Conservation (phyloP, 805 yeast genomes). For the Candida vartiovaarae region DNA sequence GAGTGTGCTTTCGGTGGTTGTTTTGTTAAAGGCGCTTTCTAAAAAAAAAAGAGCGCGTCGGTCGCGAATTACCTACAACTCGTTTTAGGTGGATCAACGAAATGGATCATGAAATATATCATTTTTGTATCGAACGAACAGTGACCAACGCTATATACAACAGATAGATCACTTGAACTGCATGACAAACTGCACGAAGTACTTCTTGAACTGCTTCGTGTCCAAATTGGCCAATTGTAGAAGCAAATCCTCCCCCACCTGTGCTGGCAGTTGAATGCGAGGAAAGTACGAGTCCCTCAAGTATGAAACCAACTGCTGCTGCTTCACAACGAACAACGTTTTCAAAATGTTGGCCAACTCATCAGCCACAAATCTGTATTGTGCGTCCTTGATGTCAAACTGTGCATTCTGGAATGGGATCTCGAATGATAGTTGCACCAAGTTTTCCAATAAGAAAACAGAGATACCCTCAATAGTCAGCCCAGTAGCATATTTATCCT, state of each 20-base stretch:
- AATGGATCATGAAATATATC: too few species aligned
- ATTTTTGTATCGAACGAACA: too few species aligned
- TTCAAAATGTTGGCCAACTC: constrained; percentile 70
- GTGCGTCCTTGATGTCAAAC: constrained; percentile 72
- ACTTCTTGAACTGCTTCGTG: constrained; percentile 63
- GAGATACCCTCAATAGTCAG: constrained; percentile 62
- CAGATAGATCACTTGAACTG: constrained; percentile 18
- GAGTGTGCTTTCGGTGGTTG: too few species aligned
- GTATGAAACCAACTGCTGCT: constrained; percentile 42
- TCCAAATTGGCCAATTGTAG: constrained; percentile 48
- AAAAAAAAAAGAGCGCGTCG: too few species aligned
- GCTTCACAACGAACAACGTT: constrained; percentile 45
- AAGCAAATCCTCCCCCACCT: constrained; percentile 54
- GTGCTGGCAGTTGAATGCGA: constrained; percentile 50
- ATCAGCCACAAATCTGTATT: constrained; percentile 61
- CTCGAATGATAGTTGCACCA: constrained; percentile 65
- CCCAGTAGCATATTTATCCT: constrained; percentile 43
- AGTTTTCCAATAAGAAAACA: constrained; percentile 58
- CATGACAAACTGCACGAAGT: constrained; percentile 43
- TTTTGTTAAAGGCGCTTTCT: too few species aligned
- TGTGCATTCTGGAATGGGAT: constrained; percentile 66
- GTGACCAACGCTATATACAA: too few species aligned
- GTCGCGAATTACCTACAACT: too few species aligned
- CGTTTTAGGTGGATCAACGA: too few species aligned
- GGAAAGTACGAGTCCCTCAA: constrained; percentile 45